Evolutionary conservation across 1,139 yeast genomes (phyloP), one percentile per base, ranked within the genome.

Genomic region (Keqinozyma sinolaborantium): DNA sequence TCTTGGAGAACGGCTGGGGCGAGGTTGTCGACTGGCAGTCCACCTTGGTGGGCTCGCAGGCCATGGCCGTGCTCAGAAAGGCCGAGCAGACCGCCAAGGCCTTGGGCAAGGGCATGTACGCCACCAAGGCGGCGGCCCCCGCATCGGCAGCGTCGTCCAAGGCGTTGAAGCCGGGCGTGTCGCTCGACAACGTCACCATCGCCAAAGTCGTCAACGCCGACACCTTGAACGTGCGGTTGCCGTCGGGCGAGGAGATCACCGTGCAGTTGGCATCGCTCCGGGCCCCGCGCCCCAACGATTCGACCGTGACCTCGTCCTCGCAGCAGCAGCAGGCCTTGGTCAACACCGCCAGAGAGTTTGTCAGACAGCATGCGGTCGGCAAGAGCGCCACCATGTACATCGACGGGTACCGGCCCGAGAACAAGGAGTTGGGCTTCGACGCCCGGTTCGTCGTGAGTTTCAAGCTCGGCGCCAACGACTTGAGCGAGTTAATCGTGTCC

Each of bases 1-100:
- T 86, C 40, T 66, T 86, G 40, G 77, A 73, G 39, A 69, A 66
- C 37, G 96, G 96, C 7, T 67, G 79, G 26, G 95, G 83, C 6
- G 79, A 79, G 43, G 76, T 85, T 34, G 77, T 81, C 14, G 95
- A 86, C 53, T 83, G 95, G 92, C 95, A 86, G 54, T 77, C 88
- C 1, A 56, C 76, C n/a, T 51, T 78, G 31, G 61, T 87, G 35
- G 95, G 95, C 2, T 64, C 88, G 4, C 58, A 69, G 24, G 64
- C 64, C 26, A 84, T 86, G 90, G 49, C 72, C 3, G 52, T 54
- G 19, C 67, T 83, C 35, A 73, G 95, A 53, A 72, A 66, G 36
- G 78, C 83, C 16, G 95, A 84, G 53, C 77, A 69, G 43, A 53
- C 67, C 2, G 95, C 94, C n/a, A 79, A 72, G 47, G 68, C 70